These are phyloP conservation scores for Ganoderma lucidum DNA, from an alignment of 1,284 basidiomycete genomes.

Conservation along the genomic window DNA sequence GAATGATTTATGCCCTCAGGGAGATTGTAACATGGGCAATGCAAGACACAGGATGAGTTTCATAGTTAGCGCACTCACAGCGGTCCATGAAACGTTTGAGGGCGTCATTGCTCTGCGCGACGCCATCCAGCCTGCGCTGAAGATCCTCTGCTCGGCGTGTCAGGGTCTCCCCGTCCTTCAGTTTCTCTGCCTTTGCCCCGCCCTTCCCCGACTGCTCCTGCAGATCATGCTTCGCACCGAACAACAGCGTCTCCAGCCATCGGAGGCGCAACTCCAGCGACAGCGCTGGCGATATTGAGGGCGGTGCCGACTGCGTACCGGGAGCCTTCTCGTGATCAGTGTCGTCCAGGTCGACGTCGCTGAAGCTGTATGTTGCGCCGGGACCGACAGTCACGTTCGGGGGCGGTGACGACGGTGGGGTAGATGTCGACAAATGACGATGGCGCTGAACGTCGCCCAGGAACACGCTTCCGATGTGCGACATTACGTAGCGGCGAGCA, in stretches of 20 bases:
- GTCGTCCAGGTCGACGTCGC: constrained; percentile 35
- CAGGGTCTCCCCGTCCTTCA: constrained; percentile 62
- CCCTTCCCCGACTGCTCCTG: constrained; percentile 40
- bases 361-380: constrained; percentile 32
- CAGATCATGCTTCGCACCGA: constrained; percentile 64
- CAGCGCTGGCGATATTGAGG: constrained; percentile 64
- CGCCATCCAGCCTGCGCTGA: constrained; percentile 59
- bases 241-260: constrained; percentile 79
- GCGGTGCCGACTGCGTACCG: constrained; percentile 26
- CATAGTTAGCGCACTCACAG: constrained; percentile 55
- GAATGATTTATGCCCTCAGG: not conserved
- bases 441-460: constrained; percentile 74
- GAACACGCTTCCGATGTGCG: constrained; percentile 75
- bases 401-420: constrained; percentile 69
- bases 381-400: constrained; percentile 44
- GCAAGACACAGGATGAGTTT: not conserved
- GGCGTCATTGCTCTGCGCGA: constrained; percentile 73
- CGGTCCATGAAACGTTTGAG: constrained; percentile 76
- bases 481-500: constrained; percentile 46
- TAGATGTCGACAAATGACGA: constrained; percentile 66
- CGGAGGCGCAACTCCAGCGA: constrained; percentile 76
- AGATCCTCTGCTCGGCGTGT: constrained; percentile 65
- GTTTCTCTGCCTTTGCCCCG: constrained; percentile 45
- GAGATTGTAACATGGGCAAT: not conserved
- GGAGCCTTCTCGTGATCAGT: constrained; percentile 24